Conservation (phyloP, 192 early-diverging fungal species). For the Coemansia sp. region DNA sequence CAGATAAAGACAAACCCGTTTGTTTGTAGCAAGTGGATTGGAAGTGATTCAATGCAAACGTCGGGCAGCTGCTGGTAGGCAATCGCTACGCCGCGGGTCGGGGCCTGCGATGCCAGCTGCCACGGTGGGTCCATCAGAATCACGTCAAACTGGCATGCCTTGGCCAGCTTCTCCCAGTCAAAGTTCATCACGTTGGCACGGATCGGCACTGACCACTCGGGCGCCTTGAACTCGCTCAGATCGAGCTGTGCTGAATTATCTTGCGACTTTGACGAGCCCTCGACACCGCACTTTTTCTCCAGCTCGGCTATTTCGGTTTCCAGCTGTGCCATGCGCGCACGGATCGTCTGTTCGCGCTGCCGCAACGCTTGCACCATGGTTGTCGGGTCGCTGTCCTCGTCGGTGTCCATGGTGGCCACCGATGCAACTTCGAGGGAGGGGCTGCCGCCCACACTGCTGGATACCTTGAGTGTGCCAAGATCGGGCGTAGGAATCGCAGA, state of each 20-base stretch:
- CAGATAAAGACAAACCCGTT: slow-evolving; percentile 96
- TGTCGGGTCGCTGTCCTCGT: slow-evolving; percentile 7
- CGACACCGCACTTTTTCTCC: slow-evolving; percentile 54
- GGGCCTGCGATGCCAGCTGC: slow-evolving; percentile 92
- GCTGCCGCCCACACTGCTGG: slow-evolving; percentile 21
- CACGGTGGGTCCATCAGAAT: slow-evolving; percentile 96
- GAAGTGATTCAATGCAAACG: slow-evolving; percentile 87
- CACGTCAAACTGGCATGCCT: slow-evolving; percentile 87
- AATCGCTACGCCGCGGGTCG: slow-evolving; percentile 89
- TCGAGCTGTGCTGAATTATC: slow-evolving; percentile 36
- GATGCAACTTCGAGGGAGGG: slow-evolving; percentile 15
- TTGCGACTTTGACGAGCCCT: slow-evolving; percentile 14
- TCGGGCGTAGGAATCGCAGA: slow-evolving; percentile 46
- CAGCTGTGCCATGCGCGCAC: slow-evolving; percentile 58
- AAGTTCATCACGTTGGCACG: slow-evolving; percentile 95
- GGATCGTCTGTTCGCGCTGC: slow-evolving; percentile 58
- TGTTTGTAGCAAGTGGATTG: slow-evolving; percentile 79
- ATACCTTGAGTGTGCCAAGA: slow-evolving; percentile 34
- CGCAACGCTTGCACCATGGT: slow-evolving; percentile 37
- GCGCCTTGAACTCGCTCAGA: slow-evolving; percentile 82
- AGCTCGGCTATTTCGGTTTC: slow-evolving; percentile 59
- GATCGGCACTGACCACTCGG: slow-evolving; percentile 92
- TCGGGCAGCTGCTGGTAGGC: slow-evolving; percentile 95
- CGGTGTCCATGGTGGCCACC: slow-evolving; percentile 8
- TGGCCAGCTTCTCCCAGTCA: slow-evolving; percentile 84